These are phyloP conservation scores for Phlebopus sp. DNA, from an alignment of 1,284 basidiomycete genomes.

Conservation along the genomic window DNA sequence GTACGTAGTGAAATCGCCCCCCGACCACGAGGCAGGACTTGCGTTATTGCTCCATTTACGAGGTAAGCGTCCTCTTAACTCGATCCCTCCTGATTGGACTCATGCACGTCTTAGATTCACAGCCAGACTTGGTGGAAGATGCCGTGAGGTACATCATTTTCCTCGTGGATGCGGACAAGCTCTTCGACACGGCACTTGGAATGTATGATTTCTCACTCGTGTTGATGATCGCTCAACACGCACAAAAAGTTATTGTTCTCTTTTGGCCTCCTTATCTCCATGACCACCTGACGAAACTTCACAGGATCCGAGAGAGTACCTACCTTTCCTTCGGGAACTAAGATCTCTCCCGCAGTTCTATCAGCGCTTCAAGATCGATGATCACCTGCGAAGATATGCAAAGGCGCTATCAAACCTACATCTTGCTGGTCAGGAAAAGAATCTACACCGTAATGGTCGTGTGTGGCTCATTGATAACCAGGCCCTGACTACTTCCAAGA, in stretches of 20 bases:
- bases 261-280: no score
- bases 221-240: slow-evolving; percentile 94
- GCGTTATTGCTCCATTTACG: slow-evolving; percentile 75
- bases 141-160: slow-evolving; percentile 99
- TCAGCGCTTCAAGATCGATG: slow-evolving; percentile 91
- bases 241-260: slow-evolving; percentile 72
- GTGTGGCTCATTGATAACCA: slow-evolving; percentile 25
- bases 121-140: slow-evolving; percentile 83
- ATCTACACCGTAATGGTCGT: not conserved
- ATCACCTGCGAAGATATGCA: slow-evolving; percentile 78
- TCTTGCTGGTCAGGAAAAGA: slow-evolving; percentile 56
- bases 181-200: slow-evolving; percentile 94
- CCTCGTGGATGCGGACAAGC: slow-evolving; percentile 87
- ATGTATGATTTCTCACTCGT: slow-evolving; percentile 99
- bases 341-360: slow-evolving; percentile 79
- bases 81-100: not conserved
- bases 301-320: slow-evolving; percentile 95
- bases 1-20: slow-evolving; percentile 88
- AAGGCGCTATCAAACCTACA: slow-evolving; percentile 79
- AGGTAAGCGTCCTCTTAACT: slow-evolving; percentile 41
- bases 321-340: slow-evolving; percentile 93
- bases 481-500: slow-evolving; percentile 72
- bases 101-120: slow-evolving; percentile 46
- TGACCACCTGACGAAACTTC: not conserved
- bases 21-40: slow-evolving; percentile 88